These are phyloP conservation scores for Aspergillus aculeatinus DNA, from an alignment of 2,329 filamentous ascomycete species.

Conservation along the genomic window DNA sequence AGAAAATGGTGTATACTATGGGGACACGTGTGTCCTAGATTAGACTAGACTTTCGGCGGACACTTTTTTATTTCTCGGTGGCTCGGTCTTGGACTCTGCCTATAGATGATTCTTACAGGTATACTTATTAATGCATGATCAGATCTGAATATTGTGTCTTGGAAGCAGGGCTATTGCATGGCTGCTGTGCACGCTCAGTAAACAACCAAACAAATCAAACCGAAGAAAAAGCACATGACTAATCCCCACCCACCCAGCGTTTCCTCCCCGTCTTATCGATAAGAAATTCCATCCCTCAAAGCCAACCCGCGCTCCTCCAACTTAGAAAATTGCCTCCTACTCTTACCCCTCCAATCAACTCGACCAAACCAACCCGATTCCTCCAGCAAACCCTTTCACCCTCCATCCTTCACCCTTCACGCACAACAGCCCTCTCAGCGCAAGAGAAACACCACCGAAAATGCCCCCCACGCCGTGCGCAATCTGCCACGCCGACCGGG, in stretches of 20 bases:
- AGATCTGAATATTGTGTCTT: not conserved
- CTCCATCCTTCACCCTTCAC: slow-evolving; percentile 5
- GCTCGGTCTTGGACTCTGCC: too few species aligned
- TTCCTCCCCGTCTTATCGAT: not conserved
- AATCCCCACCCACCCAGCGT: not conserved
- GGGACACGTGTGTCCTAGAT: too few species aligned
- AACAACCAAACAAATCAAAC: not conserved
- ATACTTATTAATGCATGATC: not conserved
- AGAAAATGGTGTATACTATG: not conserved
- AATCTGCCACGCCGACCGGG: slow-evolving; percentile 72
- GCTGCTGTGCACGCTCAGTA: too few species aligned
- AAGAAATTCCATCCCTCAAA: not conserved
- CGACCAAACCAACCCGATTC: not conserved
- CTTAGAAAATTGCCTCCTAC: not conserved
- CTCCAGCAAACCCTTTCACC: not conserved
- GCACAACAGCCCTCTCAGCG: not conserved
- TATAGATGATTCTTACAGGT: too few species aligned
- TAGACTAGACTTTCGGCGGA: too few species aligned
- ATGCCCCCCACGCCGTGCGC: slow-evolving; percentile 80
- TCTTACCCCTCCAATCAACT: not conserved
- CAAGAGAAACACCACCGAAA: slow-evolving; percentile 4
- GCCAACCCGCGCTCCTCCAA: not conserved
- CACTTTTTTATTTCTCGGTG: too few species aligned
- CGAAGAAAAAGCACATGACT: not conserved
- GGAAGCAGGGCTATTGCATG: too few species aligned